A percentile compares a stretch with the other conserved stretches of the same genome.
phyloP scores from a whole-genome alignment of 1,284 basidiomycete genomes.

The Macrocystidia cucumis region DNA sequence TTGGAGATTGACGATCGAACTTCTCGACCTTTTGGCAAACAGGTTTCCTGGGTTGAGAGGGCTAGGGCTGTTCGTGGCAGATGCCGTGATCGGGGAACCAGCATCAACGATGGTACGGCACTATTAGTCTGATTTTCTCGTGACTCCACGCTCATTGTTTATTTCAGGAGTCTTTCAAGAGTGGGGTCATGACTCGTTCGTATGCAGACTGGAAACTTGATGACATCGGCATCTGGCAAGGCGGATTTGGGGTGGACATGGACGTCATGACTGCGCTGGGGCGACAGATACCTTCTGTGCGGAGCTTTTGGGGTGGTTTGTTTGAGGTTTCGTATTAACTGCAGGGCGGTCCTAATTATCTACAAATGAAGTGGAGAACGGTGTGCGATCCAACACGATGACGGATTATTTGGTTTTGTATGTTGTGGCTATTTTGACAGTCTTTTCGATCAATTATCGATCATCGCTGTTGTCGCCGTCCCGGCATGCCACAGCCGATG shows the following conservation, averaged over 20 bases:
- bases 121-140: slow-evolving; percentile 3
- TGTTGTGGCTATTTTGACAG: too few relatives aligned
- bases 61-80: slow-evolving; percentile 23
- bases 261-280: slow-evolving; percentile 21
- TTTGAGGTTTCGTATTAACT: too few relatives aligned
- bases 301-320: slow-evolving; percentile 25
- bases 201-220: slow-evolving; percentile 26
- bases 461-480: too few relatives aligned
- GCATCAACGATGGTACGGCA: slow-evolving; percentile 7
- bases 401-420: too few relatives aligned
- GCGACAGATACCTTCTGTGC: slow-evolving; percentile 23
- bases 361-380: too few relatives aligned
- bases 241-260: slow-evolving; percentile 20
- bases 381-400: too few relatives aligned
- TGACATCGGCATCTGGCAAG: slow-evolving; percentile 29
- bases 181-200: slow-evolving; percentile 15
- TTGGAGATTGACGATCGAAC: slow-evolving; percentile 19
- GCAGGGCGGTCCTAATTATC: too few relatives aligned
- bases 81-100: slow-evolving; percentile 13
- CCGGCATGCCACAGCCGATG: too few relatives aligned
- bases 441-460: too few relatives aligned
- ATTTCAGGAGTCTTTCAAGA: slow-evolving; percentile 14
- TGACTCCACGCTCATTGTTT: slow-evolving; percentile 8
- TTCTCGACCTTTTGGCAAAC: slow-evolving; percentile 26
- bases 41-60: slow-evolving; percentile 21